These are phyloP conservation scores for Aspergillus clavatus DNA, from an alignment of 2,329 filamentous ascomycete genomes.

Conservation along the genomic window DNA sequence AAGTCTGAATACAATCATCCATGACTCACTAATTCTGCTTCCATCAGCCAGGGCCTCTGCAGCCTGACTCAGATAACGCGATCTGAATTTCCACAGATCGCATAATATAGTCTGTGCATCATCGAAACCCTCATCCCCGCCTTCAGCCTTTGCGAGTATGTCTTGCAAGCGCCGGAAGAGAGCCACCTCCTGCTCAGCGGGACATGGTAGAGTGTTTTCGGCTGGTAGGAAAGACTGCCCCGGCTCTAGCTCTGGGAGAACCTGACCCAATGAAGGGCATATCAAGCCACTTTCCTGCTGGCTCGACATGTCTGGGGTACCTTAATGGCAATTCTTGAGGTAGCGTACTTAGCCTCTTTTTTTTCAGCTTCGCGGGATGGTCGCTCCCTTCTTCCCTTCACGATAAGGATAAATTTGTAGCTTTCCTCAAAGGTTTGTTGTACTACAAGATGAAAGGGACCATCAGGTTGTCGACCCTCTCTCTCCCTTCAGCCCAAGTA, in stretches of 20 bases:
- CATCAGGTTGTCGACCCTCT: too few relatives aligned
- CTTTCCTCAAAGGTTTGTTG: too few relatives aligned
- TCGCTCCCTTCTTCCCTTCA: too few relatives aligned
- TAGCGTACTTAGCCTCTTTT: neutral
- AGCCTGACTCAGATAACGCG: slow-evolving; percentile 30
- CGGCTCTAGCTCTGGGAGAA: slow-evolving; percentile 22
- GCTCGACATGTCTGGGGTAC: neutral
- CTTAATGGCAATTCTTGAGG: neutral
- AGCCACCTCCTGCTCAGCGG: slow-evolving; percentile 27
- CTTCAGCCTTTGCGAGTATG: slow-evolving; percentile 24
- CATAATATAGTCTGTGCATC: slow-evolving; percentile 27
- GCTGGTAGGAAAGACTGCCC: slow-evolving; percentile 18
- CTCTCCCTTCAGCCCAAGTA: neutral
- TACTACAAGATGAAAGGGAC: too few relatives aligned
- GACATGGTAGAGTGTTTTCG: slow-evolving; percentile 14
- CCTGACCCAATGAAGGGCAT: slow-evolving; percentile 22
- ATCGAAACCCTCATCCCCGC: slow-evolving; percentile 23
- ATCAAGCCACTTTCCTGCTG: slow-evolving; percentile 8
- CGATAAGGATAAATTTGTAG: too few relatives aligned
- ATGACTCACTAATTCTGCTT: slow-evolving; percentile 39
- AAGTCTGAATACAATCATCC: neutral
- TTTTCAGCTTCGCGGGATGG: too few relatives aligned
- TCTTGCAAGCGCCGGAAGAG: slow-evolving; percentile 33
- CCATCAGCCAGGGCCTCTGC: slow-evolving; percentile 39
- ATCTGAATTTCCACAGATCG: slow-evolving; percentile 35